A percentile compares a stretch with the other conserved stretches of the same genome.
Evolutionary conservation across 306 rosid genomes (phyloP).

Genomic region (Dryas alaskensis): DNA sequence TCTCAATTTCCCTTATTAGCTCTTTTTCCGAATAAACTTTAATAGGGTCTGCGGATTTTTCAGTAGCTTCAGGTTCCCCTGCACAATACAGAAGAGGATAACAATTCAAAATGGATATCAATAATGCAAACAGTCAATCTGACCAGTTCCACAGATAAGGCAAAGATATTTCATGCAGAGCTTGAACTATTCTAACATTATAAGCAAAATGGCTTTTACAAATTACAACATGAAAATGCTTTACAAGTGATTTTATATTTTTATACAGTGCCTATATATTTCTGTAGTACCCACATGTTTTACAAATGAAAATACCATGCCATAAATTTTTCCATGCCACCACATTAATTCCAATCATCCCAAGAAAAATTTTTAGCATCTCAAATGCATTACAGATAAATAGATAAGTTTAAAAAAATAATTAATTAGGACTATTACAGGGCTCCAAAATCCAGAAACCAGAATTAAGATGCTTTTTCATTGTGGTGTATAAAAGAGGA

Average conservation of each 20-base stretch:
- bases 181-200: neutral
- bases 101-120: constrained; percentile 20
- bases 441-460: neutral
- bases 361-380: neutral
- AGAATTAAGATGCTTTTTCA: neutral
- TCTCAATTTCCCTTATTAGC: constrained; percentile 80
- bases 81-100: constrained; percentile 35
- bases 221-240: neutral
- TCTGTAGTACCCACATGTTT: neutral
- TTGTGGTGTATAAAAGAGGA: neutral
- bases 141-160: constrained; percentile 7
- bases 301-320: neutral
- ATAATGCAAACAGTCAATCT: constrained; percentile 18
- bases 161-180: neutral
- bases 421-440: neutral
- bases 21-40: constrained; percentile 98
- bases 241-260: neutral
- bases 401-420: neutral
- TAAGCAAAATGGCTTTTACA: neutral
- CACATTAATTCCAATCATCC: neutral
- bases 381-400: neutral
- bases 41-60: constrained; percentile 66
- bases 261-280: neutral
- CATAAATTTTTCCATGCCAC: neutral
- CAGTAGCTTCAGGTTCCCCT: constrained; percentile 69